phyloP scores from a whole-genome alignment of 2,329 filamentous ascomycete species.

The Botryosphaeria agaves region DNA sequence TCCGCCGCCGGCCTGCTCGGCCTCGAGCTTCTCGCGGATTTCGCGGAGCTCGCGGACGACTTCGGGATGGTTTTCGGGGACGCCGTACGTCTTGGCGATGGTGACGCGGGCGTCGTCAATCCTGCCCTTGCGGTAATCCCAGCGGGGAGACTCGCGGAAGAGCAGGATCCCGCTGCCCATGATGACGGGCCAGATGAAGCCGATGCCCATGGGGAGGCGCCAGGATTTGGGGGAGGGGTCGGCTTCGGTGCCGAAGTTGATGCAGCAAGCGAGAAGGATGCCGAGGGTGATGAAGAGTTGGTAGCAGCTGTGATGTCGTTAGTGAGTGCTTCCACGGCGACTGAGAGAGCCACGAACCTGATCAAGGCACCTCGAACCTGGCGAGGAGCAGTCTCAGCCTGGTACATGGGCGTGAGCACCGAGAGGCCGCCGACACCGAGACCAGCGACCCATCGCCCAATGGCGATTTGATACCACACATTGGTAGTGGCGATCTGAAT shows the following conservation, averaged over 20 bases:
- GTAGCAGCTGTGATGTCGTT: constrained; percentile 28
- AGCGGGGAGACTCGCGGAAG: constrained; percentile 39
- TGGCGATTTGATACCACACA: constrained; percentile 46
- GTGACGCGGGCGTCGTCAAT: constrained; percentile 32
- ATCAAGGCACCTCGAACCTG: constrained; percentile 47
- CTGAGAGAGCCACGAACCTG: constrained; percentile 8
- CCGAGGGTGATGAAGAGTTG: constrained; percentile 55
- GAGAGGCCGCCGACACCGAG: constrained; percentile 47
- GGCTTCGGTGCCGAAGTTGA: constrained; percentile 43
- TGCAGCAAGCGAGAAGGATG: constrained; percentile 34
- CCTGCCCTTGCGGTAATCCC: constrained; percentile 38
- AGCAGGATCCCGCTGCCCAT: constrained; percentile 36
- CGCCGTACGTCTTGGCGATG: constrained; percentile 36
- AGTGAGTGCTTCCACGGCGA: not conserved
- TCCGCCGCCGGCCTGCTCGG: constrained; percentile 28
- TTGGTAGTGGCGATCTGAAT: constrained; percentile 43
- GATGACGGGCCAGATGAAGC: constrained; percentile 37
- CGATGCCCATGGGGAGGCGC: constrained; percentile 45
- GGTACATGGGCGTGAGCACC: constrained; percentile 51
- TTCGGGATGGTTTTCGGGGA: constrained; percentile 35
- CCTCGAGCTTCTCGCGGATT: constrained; percentile 37
- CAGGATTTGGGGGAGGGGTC: constrained; percentile 34
- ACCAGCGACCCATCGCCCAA: constrained; percentile 49
- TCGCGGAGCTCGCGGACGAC: constrained; percentile 35
- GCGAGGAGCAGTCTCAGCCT: constrained; percentile 46